These are phyloP conservation scores for Papiliotrema nemorosa DNA, from an alignment of 1,284 basidiomycete species.

Conservation along the genomic window DNA sequence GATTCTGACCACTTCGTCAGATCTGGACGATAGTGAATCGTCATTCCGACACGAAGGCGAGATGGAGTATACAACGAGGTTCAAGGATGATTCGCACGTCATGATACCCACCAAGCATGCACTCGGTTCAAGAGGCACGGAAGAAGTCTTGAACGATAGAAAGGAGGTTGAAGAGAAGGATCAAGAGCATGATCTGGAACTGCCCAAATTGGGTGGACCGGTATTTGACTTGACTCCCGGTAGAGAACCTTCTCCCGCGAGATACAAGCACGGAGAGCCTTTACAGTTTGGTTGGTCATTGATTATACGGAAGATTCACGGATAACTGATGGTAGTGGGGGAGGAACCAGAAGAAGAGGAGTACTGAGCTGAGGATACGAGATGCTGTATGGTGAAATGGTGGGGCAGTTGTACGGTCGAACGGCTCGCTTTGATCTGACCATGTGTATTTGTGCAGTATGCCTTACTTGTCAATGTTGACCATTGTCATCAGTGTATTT, in stretches of 20 bases:
- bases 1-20: neutral
- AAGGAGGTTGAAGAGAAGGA: neutral
- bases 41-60: neutral
- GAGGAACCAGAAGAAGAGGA: slow-evolving; percentile 69
- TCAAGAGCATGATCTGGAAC: slow-evolving; percentile 15
- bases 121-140: slow-evolving; percentile 2
- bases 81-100: neutral
- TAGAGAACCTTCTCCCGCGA: slow-evolving; percentile 60
- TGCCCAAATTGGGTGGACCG: slow-evolving; percentile 22
- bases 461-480: too few relatives aligned
- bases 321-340: slow-evolving; percentile 20
- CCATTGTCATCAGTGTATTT: too few relatives aligned
- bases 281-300: slow-evolving; percentile 56
- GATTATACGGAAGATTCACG: neutral
- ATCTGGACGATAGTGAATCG: neutral
- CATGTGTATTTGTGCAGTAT: too few relatives aligned
- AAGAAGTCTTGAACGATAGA: neutral
- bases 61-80: neutral
- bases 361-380: too few relatives aligned
- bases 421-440: too few relatives aligned
- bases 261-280: slow-evolving; percentile 81
- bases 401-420: too few relatives aligned
- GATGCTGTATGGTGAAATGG: too few relatives aligned
- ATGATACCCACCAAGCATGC: neutral
- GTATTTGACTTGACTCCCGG: slow-evolving; percentile 54